Base-by-base conservation (phyloP, 31 red algal species). In the Porphyra umbilicalis region DNA sequence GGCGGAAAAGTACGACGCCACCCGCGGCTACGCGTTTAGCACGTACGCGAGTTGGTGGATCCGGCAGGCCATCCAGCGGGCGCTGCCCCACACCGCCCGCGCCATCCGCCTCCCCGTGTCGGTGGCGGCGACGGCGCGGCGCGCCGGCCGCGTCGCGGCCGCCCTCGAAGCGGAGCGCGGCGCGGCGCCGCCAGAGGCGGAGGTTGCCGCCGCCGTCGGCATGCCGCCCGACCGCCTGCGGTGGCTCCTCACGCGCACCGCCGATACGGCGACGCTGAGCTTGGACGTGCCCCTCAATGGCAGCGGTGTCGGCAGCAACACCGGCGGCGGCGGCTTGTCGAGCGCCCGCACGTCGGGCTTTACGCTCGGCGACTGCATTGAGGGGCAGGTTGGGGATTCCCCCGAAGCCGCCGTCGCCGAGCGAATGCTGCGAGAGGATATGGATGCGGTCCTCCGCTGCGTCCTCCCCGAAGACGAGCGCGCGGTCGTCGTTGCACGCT, bases 21-120 rank as follows among this genome's bases (percentile, higher is more conserved):
- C 36, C 40, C 88, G 31, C 68, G 88, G 88, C n/a, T 80, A 46
- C 79, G 34, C 35, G 36, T 90, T 90, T 37, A 88, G 85, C 10
- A 90, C 88, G 76, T 90, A 90, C 35, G 88, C 88, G 9, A 86
- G 85, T 13, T 90, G 84, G 83, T 90, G 88, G 88, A 81, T 90
- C 25, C 57, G 57, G 57, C 57, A 71, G 57, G 57, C 57, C 25
- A 71, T 71, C 25, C 57, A 71, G 57, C 1, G 25, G 57, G 57
- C 57, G 25, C 57, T 71, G 6, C 57, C 57, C 57, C 57, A 71
- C 57, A 71, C 57, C 57, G 25, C 57, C 20, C 57, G 57, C 57
- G 57, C 57, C 20, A 71, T 71, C 57, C 57, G 57, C 25, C 16
- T 71, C 25, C 57, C 57, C 25, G 20, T 71, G 13, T 10, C 20